Conservation (phyloP, 768 basidiomycete species). For the Rhizopogon rudus region DNA sequence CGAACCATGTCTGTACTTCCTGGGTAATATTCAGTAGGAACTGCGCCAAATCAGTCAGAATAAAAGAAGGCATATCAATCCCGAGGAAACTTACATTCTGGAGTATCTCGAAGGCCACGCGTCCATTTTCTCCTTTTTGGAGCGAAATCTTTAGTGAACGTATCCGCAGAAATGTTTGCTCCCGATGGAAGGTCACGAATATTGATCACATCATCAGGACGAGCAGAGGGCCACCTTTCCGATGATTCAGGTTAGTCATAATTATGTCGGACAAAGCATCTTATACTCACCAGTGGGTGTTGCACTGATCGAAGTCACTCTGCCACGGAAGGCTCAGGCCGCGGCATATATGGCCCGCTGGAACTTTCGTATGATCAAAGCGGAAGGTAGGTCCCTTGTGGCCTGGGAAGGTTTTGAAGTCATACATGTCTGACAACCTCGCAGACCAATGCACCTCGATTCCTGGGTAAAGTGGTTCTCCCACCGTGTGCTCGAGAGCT, state of each 20-base stretch:
- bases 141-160: background rate
- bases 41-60: background rate
- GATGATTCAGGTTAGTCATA: background rate
- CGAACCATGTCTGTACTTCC: slow-evolving; percentile 16
- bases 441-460: slow-evolving; percentile 31
- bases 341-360: slow-evolving; percentile 25
- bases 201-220: slow-evolving; percentile 8
- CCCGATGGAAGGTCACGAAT: background rate
- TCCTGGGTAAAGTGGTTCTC: slow-evolving; percentile 30
- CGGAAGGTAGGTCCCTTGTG: slow-evolving; percentile 19
- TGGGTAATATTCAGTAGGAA: slow-evolving; percentile 5
- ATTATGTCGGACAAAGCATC: background rate
- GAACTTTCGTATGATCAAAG: slow-evolving; percentile 7
- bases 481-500: slow-evolving; percentile 25
- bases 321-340: slow-evolving; percentile 33
- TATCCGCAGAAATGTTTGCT: background rate
- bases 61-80: background rate
- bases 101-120: slow-evolving; percentile 1
- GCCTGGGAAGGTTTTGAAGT: background rate
- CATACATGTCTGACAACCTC: slow-evolving; percentile 16
- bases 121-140: slow-evolving; percentile 2
- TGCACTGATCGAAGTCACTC: slow-evolving; percentile 27
- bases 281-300: slow-evolving; percentile 25
- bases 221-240: slow-evolving; percentile 6
- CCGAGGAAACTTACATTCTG: background rate